Evolutionary conservation across 139 green algal genomes (phyloP), one percentile per base, ranked within the genome.

Genomic region (Tetraselmis striata): DNA sequence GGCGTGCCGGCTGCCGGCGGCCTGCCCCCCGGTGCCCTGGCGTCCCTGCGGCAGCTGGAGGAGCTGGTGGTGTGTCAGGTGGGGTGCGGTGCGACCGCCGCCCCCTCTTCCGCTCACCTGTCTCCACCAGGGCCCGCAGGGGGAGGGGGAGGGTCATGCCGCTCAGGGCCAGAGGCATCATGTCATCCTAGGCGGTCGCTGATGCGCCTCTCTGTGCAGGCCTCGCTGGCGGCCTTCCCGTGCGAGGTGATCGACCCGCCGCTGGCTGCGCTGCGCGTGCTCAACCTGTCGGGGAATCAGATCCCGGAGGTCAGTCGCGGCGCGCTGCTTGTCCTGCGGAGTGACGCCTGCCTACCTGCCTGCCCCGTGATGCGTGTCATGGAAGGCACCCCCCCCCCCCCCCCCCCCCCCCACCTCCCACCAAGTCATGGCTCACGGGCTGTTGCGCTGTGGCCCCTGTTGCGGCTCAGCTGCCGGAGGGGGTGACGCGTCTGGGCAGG

Each of bases 211-310:
- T n/a, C n/a, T n/a, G n/a, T n/a, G n/a, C 84, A 2, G 82, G 77
- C 2, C 74, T 84, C 45, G 11, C 5, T 67, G 29, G 1, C 32
- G 23, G 2, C n/a, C 2, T 82, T 88, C 58, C 84, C 86, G 22
- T 2, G 59, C 24, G 82, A 81, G 32, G 11, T 88, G 27, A 75
- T 85, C 31, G 45, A 77, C 74, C 22, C 22, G 74, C 74, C 26
- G 22, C 74, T 77, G 25, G 5, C 76, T 0, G 28, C 26, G 0
- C 82, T 91, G 32, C 81, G 80, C 0, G 30, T 82, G 27, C 86
- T 92, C 0, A 79, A 84, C 29, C 59, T 92, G 24, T 75, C 77
- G 2, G n/a, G 31, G 75, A 90, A 90, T 83, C 78, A 75, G 27
- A 75, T 90, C 22, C 76, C 31, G 30, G 83, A 84, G 30, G 75